Evolutionary conservation across 768 basidiomycete species (phyloP).

Genomic region (Rickenella mellea): DNA sequence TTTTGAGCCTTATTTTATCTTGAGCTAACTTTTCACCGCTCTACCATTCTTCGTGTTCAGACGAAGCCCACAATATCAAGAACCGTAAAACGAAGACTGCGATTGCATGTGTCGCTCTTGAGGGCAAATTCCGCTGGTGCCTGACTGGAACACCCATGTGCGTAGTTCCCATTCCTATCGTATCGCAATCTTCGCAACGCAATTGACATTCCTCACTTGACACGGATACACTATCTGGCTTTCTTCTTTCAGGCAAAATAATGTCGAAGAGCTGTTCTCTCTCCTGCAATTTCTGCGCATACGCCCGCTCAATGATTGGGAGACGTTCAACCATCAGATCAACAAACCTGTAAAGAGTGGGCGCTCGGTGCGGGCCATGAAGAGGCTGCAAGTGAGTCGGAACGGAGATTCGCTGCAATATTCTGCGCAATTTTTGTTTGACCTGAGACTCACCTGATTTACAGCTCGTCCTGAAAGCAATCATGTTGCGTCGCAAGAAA

Average conservation of each 20-base stretch:
- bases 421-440: neutral
- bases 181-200: constrained; percentile 17
- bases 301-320: constrained; percentile 72
- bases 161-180: constrained; percentile 15
- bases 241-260: constrained; percentile 60
- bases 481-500: constrained; percentile 89
- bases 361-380: constrained; percentile 60
- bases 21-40: no score
- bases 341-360: constrained; percentile 70
- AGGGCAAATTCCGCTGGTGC: constrained; percentile 79
- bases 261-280: constrained; percentile 81
- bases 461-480: constrained; percentile 68
- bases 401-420: neutral
- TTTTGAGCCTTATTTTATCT: neutral
- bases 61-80: constrained; percentile 94
- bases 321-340: constrained; percentile 71
- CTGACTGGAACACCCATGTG: constrained; percentile 78
- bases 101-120: constrained; percentile 68
- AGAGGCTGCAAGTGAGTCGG: constrained; percentile 59
- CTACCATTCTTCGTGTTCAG: constrained; percentile 30
- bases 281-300: constrained; percentile 83
- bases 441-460: neutral
- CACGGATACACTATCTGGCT: neutral
- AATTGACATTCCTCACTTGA: neutral
- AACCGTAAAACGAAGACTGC: constrained; percentile 72